Base-by-base conservation (phyloP, 768 basidiomycete species). In the Boletellus ananas region DNA sequence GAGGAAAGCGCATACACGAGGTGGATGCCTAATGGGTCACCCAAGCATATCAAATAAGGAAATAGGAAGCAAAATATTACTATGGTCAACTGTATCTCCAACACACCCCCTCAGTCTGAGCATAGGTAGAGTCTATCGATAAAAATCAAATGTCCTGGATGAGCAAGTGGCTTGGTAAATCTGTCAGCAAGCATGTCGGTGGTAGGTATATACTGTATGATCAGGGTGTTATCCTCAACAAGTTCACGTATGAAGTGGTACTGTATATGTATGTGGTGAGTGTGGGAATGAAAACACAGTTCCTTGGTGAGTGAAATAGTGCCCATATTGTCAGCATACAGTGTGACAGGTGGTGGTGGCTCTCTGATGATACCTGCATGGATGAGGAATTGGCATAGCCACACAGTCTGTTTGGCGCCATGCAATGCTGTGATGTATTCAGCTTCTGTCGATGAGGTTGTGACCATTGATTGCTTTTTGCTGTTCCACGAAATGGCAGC, bases 181-280 rank as follows among this genome's bases (percentile, higher is more conserved):
- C 70, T 52, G 46, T 79, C 68, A 6, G 74, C 70, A 0, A 64
- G n/a, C 47, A 73, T 76, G 18, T 69, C 59, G 6, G 52, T 39
- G 0, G 73, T 71, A 1, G 56, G 50, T 18, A 74, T 56, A 52
- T 73, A 69, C 10, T 34, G 23, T 3, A 75, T 23, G 0, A 12
- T 17, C 20, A 77, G 34, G 0, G 63, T 51, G 1, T 58, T 46
- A 8, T 55, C 42, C 4, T 64, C 57, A 4, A 76, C 58, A 1
- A 50, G 51, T 49, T 78, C 65, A 1, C 69, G 63, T n/a, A 75
- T 49, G 46, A 64, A 72, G 51, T 78, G 73, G 49, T 71, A 66
- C 4, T 62, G 50, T 12, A 75, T 65, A 23, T 72, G 70, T 44
- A 79, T 73, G 58, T 77, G 77, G 55, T 75, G 77, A 9, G 67